Evolutionary conservation across 78 protist genomes (phyloP), one percentile per base, ranked within the genome.

Genomic region (Chrysochromulina parva): DNA sequence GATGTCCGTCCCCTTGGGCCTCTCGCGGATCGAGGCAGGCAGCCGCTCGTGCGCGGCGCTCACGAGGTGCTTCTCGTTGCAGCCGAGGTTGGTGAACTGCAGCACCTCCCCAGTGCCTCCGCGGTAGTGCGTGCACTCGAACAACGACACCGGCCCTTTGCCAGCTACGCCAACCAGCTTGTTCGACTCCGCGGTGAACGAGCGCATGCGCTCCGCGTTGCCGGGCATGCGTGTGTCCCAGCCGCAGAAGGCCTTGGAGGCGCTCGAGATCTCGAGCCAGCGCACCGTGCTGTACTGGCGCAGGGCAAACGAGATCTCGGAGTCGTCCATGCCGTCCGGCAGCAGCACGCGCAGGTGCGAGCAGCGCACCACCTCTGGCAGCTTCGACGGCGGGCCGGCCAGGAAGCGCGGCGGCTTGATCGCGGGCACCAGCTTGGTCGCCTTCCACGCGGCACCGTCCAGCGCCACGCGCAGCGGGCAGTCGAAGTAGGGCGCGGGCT

Each of bases 281-380:
- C 82, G 50, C 82, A 55, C 48, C 11, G 9, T n/a, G 28, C 22
- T 48, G 82, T 74, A 74, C 28, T 13, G 3, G 22, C 82, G 82
- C 57, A 74, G 82, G 28, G 82, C 82, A 55, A 13, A 74, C 26
- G 2, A 2, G 28, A 16, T 1, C 82, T 74, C 82, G 82, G n/a
- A 1, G 82, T 38, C 82, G 82, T 74, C 82, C 82, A 74, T 74
- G 13, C 82, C 82, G 22, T 38, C 82, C 24, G 82, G 82, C 2
- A 74, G 82, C 58, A 74, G 82, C 53, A 74, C 57, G 13, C 82
- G 82, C 57, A 74, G 57, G 82, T 74, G 82, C 82, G 82, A 74
- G 55, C 55, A 10, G 48, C 6, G n/a, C 5, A 69, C 22, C 50
- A n/a, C 78, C n/a, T 28, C 53, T 11, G 78, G 78, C 78, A 28